Conservation (phyloP, 2,329 filamentous ascomycete genomes). For the Neopestalotiopsis sp. region DNA sequence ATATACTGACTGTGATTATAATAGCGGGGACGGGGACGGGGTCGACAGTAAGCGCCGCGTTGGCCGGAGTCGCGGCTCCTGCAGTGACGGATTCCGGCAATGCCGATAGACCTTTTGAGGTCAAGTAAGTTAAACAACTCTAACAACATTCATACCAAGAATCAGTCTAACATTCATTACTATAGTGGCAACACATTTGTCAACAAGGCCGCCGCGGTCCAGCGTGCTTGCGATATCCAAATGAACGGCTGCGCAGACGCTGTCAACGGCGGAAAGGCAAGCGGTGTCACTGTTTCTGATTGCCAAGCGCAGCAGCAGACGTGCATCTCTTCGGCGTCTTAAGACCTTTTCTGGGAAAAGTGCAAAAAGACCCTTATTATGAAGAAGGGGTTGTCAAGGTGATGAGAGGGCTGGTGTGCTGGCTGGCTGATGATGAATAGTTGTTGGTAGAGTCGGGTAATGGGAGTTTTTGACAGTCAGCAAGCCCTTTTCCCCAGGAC, state of each 20-base stretch:
- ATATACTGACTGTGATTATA: constrained; percentile 9
- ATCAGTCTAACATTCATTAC: background rate
- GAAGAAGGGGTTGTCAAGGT: background rate
- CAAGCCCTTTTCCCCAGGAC: background rate
- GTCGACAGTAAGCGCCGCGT: constrained; percentile 32
- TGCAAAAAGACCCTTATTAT: background rate
- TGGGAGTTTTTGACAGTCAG: constrained; percentile 11
- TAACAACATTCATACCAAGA: background rate
- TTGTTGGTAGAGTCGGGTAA: background rate
- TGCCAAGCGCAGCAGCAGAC: constrained; percentile 57
- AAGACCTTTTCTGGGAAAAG: constrained; percentile 17
- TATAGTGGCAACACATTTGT: constrained; percentile 55
- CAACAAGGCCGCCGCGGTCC: constrained; percentile 58
- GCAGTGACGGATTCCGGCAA: constrained; percentile 54
- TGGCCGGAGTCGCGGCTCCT: constrained; percentile 60
- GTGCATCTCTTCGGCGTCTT: constrained; percentile 23
- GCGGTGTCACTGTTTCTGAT: constrained; percentile 50
- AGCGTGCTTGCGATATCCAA: constrained; percentile 68
- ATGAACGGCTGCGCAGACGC: constrained; percentile 65
- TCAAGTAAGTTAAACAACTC: constrained; percentile 46
- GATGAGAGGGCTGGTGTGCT: background rate
- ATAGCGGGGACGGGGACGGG: constrained; percentile 4
- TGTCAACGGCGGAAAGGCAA: constrained; percentile 54
- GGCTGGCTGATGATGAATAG: background rate
- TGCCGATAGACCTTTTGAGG: constrained; percentile 56